Evolutionary conservation across 306 rosid species (phyloP).

Genomic region (Vachellia collinsii): DNA sequence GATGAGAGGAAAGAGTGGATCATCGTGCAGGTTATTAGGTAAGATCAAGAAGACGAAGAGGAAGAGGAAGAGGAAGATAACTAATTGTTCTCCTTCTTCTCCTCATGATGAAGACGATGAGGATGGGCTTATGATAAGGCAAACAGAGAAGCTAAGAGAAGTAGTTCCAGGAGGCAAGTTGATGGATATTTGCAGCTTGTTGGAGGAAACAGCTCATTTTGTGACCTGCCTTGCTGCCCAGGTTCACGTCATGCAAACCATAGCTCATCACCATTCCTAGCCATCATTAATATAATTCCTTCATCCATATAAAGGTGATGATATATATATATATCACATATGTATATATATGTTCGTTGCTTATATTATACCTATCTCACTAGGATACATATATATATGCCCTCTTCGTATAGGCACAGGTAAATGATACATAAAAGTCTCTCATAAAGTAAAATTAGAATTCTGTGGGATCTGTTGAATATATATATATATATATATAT

Average conservation of each 20-base stretch:
- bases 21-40: not conserved
- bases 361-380: not conserved
- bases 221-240: conserved; percentile 5
- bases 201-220: conserved; percentile 16
- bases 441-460: not conserved
- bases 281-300: not conserved
- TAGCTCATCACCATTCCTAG: conserved; percentile 11
- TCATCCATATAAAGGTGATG: not conserved
- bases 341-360: not conserved
- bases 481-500: not conserved
- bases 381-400: not conserved
- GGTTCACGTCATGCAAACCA: conserved; percentile 16
- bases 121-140: not conserved
- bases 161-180: conserved; percentile 2
- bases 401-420: not conserved
- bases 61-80: not conserved
- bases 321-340: not conserved
- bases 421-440: not conserved
- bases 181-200: conserved; percentile 14
- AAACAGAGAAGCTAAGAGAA: conserved; percentile 1
- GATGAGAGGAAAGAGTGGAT: not conserved
- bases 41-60: not conserved
- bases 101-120: not conserved
- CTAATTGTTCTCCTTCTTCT: not conserved
- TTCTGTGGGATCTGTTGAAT: not conserved